phyloP scores from a whole-genome alignment of 2,329 filamentous ascomycete species.

The Pseudocercospora eumusae region DNA sequence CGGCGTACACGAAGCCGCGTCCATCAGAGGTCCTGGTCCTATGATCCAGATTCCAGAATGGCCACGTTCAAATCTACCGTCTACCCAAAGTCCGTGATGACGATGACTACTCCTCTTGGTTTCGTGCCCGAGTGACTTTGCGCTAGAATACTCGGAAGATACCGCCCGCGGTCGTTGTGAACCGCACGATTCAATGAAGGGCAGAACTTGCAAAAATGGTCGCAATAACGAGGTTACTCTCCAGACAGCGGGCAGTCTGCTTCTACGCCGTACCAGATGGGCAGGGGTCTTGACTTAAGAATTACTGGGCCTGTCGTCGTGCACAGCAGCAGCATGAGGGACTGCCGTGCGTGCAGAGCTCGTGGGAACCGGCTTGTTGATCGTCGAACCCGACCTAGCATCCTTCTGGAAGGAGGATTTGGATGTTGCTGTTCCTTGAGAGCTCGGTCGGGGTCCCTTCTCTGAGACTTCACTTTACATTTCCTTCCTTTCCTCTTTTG shows the following conservation, averaged over 20 bases:
- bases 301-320: not conserved
- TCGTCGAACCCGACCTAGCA: not conserved
- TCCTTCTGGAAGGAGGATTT: slow-evolving; percentile 19
- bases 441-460: slow-evolving; percentile 22
- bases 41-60: too few species aligned
- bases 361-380: slow-evolving; percentile 7
- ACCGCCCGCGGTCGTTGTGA: not conserved
- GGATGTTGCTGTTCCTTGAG: slow-evolving; percentile 12
- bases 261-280: not conserved
- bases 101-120: not conserved
- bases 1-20: not conserved
- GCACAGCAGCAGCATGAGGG: slow-evolving; percentile 1
- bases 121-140: slow-evolving; percentile 11
- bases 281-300: not conserved
- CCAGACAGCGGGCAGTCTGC: not conserved
- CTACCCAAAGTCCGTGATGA: not conserved
- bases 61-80: not conserved
- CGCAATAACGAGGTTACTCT: not conserved
- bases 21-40: not conserved
- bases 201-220: not conserved
- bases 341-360: slow-evolving; percentile 10
- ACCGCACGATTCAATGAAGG: not conserved
- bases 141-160: slow-evolving; percentile 14
- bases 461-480: slow-evolving; percentile 2
- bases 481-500: not conserved